Evolutionary conservation across 441 rosid genomes (phyloP), one percentile per base, ranked within the genome.

Genomic region (Pelargonium myrrhifolium): DNA sequence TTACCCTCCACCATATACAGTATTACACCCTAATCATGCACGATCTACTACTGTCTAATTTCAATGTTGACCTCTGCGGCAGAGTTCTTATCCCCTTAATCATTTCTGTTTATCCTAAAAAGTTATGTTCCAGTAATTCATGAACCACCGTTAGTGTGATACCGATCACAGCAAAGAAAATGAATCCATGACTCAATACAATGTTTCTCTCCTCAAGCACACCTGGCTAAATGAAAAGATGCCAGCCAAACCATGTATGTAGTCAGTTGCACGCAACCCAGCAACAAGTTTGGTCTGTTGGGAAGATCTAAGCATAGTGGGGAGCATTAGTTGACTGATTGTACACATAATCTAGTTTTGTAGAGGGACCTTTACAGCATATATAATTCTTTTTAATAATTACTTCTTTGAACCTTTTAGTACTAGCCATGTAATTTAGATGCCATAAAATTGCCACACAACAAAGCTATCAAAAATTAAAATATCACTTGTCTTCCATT

Each of bases 351-450:
- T 62, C 42, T 10, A 9, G 58, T 40, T 24, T 42, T 47, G 10
- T 15, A 31, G 43, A 35, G 66, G 70, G 65, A 49, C 74, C 74
- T 51, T 35, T 31, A 45, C 45, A 40, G 58, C 65, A 45, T 9
- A 1, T 3, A 53, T 24, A 17, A 72, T 28, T 67, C 47, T 9
- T 69, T 72, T 47, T 68, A 74, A 76, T 64, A 64, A 75, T 74
- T 65, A 67, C 68, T 47, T 74, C 78, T 73, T 56, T 69, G 49
- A 61, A 66, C 28, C 70, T 45, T 56, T 72, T 21, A 43, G 62
- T 28, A 61, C 64, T 65, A 78, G 66, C 51, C 71, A 73, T 65
- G 77, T 75, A 74, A 75, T 65, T 45, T 11, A 45, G n/a, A 10
- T 45, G 51, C 51, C 51, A 45, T 45, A 10, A 45, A 14, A 10